Conservation (phyloP, 371 early-diverging fungal genomes). For the Phascolomyces articulosus region DNA sequence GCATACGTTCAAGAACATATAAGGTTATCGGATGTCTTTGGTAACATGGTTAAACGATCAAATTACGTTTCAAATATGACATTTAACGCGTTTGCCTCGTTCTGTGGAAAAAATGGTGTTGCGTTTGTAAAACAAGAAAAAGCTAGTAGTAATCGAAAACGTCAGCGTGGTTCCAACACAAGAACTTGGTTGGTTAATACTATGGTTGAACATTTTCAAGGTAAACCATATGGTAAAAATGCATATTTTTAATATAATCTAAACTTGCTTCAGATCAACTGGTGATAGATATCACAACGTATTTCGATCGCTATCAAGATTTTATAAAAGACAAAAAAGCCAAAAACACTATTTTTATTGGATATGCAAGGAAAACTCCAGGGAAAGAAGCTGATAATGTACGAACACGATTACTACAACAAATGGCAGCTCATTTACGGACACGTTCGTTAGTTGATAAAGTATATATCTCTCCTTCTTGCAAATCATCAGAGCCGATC, state of each 20-base stretch:
- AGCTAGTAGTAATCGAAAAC: neutral
- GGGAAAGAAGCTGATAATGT: neutral
- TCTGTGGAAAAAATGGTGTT: neutral
- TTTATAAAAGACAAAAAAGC: neutral
- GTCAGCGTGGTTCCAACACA: neutral
- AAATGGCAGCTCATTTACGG: neutral
- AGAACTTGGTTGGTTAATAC: neutral
- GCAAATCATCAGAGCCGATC: neutral
- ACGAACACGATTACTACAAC: no score
- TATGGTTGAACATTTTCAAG: neutral
- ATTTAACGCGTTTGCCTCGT: neutral
- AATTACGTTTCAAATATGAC: no score
- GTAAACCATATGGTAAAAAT: neutral
- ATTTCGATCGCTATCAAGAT: neutral
- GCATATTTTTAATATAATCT: neutral
- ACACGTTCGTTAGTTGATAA: conserved; percentile 10
- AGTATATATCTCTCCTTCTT: neutral
- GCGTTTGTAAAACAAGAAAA: conserved; percentile 5
- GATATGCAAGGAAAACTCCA: neutral
- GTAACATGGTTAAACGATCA: no score
- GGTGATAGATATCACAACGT: conserved; percentile 1
- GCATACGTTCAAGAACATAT: no score
- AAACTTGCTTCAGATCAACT: conserved; percentile 2
- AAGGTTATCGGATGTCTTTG: no score
- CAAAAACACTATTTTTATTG: neutral